Evolutionary conservation across 2,329 filamentous ascomycete species (phyloP).

Genomic region (Epichloe typhina): DNA sequence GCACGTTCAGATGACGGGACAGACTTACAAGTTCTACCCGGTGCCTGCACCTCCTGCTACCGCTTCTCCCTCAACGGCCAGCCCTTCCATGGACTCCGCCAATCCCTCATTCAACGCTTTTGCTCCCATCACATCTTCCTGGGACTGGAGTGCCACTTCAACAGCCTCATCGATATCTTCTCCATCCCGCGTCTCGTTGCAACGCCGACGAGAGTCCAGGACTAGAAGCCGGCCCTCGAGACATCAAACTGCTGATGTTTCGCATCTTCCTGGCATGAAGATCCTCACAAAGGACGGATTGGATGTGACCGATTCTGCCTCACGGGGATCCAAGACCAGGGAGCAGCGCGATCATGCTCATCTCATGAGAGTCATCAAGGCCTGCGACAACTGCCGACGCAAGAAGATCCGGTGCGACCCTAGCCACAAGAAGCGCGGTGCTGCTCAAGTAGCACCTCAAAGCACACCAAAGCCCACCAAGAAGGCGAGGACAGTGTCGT

Average conservation of each 20-base stretch:
- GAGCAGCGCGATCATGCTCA: constrained; percentile 55
- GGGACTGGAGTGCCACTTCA: constrained; percentile 28
- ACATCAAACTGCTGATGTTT: constrained; percentile 30
- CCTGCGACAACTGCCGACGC: constrained; percentile 47
- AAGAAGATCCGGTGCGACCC: constrained; percentile 54
- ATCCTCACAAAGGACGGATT: constrained; percentile 51
- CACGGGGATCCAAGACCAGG: constrained; percentile 51
- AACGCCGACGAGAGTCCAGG: constrained; percentile 16
- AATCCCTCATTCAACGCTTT: constrained; percentile 34
- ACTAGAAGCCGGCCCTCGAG: constrained; percentile 13
- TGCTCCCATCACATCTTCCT: constrained; percentile 33
- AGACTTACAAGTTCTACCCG: constrained; percentile 48
- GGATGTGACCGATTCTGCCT: constrained; percentile 50
- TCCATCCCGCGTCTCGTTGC: constrained; percentile 17
- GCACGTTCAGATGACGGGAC: constrained; percentile 37
- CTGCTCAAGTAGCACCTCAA: constrained; percentile 19
- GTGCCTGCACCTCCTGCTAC: constrained; percentile 24
- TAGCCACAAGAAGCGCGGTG: constrained; percentile 38
- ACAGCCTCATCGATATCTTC: constrained; percentile 11
- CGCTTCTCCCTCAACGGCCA: constrained; percentile 31
- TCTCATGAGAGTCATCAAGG: constrained; percentile 53
- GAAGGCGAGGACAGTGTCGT: constrained; percentile 22
- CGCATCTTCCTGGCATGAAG: constrained; percentile 48
- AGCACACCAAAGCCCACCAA: constrained; percentile 24
- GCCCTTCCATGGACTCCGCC: constrained; percentile 29